Percentiles rank a stretch among this genome's conserved stretches.
Conservation (phyloP, 805 yeast genomes). For the Wickerhamomyces chambardii region DNA sequence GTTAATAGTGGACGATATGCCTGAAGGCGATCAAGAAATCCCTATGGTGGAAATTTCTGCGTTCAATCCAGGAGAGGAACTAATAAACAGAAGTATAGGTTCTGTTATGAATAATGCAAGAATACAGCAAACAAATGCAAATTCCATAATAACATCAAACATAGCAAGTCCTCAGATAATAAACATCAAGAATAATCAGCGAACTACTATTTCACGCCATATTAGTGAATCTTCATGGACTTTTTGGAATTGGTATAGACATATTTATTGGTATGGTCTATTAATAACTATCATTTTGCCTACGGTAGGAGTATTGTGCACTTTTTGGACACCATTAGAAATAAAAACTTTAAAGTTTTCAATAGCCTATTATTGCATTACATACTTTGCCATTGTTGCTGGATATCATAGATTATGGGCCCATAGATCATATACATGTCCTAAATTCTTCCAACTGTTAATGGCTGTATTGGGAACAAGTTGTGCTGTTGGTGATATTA, state of each 20-base stretch:
- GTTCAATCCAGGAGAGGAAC: too few relatives aligned
- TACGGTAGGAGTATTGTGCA: slow-evolving; percentile 30
- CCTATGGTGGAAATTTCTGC: too few relatives aligned
- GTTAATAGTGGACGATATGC: too few relatives aligned
- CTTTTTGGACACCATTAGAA: slow-evolving; percentile 35
- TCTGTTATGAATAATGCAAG: too few relatives aligned
- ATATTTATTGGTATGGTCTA: slow-evolving; percentile 69
- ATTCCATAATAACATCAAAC: background rate
- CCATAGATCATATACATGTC: slow-evolving; percentile 46
- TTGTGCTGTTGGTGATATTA: slow-evolving; percentile 67
- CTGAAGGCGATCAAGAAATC: too few relatives aligned
- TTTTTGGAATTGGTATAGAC: slow-evolving; percentile 59
- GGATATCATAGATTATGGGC: slow-evolving; percentile 80
- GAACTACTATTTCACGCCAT: slow-evolving; percentile 7
- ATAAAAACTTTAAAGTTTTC: slow-evolving; percentile 45
- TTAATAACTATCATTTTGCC: slow-evolving; percentile 51
- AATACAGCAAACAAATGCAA: too few relatives aligned
- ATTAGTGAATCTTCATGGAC: slow-evolving; percentile 41
- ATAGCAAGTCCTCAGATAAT: background rate
- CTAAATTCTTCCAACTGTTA: slow-evolving; percentile 31
- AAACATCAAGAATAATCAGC: background rate
- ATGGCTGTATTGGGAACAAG: slow-evolving; percentile 61
- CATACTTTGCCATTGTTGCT: slow-evolving; percentile 70
- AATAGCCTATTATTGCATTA: slow-evolving; percentile 42
- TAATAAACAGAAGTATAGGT: too few relatives aligned